Conservation (phyloP, 2,329 filamentous ascomycete genomes). For the Gyromitra esculenta region DNA sequence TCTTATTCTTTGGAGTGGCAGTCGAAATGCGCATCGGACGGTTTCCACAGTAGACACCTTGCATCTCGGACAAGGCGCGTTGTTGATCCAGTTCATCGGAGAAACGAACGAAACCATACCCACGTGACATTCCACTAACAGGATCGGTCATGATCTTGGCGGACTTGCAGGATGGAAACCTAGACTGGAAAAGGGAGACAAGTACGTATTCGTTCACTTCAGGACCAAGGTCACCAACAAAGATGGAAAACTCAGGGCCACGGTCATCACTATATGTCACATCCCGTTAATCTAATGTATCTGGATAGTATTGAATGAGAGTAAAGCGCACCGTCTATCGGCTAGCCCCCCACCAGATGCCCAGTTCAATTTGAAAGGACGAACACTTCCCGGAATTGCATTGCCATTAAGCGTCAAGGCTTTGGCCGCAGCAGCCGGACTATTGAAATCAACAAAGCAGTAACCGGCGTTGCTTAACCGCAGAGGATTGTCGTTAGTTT, state of each 20-base stretch:
- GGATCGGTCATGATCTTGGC: slow-evolving; percentile 99
- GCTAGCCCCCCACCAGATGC: slow-evolving; percentile 94
- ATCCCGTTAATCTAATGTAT: slow-evolving; percentile 20
- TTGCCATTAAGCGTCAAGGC: slow-evolving; percentile 89
- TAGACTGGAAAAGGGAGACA: slow-evolving; percentile 94
- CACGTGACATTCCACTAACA: slow-evolving; percentile 95
- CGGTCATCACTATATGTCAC: slow-evolving; percentile 78
- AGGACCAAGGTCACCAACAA: slow-evolving; percentile 95
- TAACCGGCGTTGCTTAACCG: slow-evolving; percentile 86
- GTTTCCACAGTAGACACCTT: slow-evolving; percentile 98
- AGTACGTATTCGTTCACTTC: slow-evolving; percentile 99
- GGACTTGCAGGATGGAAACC: slow-evolving; percentile 97
- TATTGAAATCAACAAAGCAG: slow-evolving; percentile 94
- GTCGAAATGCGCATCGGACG: slow-evolving; percentile 98
- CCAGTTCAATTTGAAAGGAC: slow-evolving; percentile 99
- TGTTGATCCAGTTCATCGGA: slow-evolving; percentile 95
- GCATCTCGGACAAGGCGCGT: slow-evolving; percentile 95
- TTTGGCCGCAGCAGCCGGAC: slow-evolving; percentile 85
- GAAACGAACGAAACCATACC: slow-evolving; percentile 98
- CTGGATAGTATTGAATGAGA: not conserved
- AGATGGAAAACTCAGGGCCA: slow-evolving; percentile 95
- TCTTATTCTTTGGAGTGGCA: slow-evolving; percentile 93
- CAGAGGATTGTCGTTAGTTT: slow-evolving; percentile 36
- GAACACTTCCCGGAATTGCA: slow-evolving; percentile 90
- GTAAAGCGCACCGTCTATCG: slow-evolving; percentile 77